Base-by-base conservation (phyloP, 345 rosid genomes). In the Salix exigua region DNA sequence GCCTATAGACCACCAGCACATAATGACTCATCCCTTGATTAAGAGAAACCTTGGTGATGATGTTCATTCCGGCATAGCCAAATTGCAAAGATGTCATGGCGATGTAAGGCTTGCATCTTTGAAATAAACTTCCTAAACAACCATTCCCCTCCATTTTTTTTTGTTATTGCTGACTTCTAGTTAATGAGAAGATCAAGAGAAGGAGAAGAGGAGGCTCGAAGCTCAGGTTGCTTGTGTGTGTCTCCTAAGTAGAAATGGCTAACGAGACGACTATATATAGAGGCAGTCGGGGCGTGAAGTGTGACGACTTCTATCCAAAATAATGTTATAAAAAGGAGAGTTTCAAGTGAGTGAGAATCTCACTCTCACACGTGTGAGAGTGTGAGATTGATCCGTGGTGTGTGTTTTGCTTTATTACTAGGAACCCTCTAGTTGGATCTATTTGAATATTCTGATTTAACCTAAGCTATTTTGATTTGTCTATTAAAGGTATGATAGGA, bases 21-120 rank as follows among this genome's bases (percentile, higher is more conserved):
- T 79, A 75, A 21, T 79, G 82, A 25, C 82, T 79, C 82, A 74
- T 79, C 69, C 82, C 82, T 4, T 58, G 33, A 55, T 74, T 74
- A 42, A 79, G 82, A 14, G 82, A 74, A 35, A 79, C 78, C 66
- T 79, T 79, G 60, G 78, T 75, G 48, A 79, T 74, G 50, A 79
- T 79, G 46, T 74, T 74, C 82, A 79, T 79, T 1, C 78, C 82
- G 4, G 82, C 82, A 60, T 79, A 79, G 26, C 82, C 82, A 61
- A 79, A 79, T 70, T 79, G 82, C 40, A 79, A 53, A 11, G 71
- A 68, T 23, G 74, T 70, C 78, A 79, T 75, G 6, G 82, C 82
- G 18, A 79, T 58, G 66, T 74, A 79, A 12, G 82, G 82, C 78
- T 79, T 79, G 30, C 58, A 37, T 6, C 21, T 78, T 17, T 78